Conservation (phyloP, 2,329 filamentous ascomycete species). For the Hypoxylon sp. region DNA sequence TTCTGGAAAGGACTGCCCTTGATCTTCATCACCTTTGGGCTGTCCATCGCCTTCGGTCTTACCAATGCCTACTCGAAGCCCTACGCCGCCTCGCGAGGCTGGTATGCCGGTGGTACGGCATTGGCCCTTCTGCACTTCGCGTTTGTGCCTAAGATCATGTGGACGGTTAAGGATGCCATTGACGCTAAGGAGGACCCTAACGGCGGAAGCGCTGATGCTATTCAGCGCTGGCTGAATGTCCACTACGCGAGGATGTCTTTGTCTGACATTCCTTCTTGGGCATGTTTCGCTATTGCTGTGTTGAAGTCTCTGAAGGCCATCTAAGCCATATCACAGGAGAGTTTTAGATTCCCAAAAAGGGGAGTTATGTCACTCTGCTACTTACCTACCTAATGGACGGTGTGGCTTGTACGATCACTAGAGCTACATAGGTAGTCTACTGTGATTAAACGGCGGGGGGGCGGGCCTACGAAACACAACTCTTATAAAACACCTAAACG, state of each 20-base stretch:
- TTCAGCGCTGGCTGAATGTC: constrained; percentile 52
- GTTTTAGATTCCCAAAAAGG: too few relatives aligned
- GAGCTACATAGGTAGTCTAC: background rate
- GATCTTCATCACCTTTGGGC: constrained; percentile 50
- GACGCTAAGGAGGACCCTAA: constrained; percentile 48
- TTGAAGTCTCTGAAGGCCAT: constrained; percentile 49
- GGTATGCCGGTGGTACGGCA: constrained; percentile 53
- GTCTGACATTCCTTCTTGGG: constrained; percentile 54
- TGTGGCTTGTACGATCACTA: background rate
- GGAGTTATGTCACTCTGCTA: background rate
- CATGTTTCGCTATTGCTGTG: constrained; percentile 52
- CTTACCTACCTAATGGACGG: background rate
- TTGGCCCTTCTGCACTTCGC: constrained; percentile 54
- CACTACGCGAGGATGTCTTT: constrained; percentile 50
- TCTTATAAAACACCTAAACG: background rate
- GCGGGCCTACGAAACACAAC: background rate
- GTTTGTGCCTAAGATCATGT: constrained; percentile 54
- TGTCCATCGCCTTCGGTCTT: constrained; percentile 50
- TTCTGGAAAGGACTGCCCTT: constrained; percentile 55
- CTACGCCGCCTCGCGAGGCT: constrained; percentile 45
- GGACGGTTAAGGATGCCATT: constrained; percentile 49
- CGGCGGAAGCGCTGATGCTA: constrained; percentile 44
- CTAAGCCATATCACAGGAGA: constrained; percentile 4
- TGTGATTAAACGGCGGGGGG: background rate
- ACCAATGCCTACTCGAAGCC: constrained; percentile 48